These are phyloP conservation scores for Globisporangium takayamanum DNA, from an alignment of 352 stramenopile species.

Conservation along the genomic window DNA sequence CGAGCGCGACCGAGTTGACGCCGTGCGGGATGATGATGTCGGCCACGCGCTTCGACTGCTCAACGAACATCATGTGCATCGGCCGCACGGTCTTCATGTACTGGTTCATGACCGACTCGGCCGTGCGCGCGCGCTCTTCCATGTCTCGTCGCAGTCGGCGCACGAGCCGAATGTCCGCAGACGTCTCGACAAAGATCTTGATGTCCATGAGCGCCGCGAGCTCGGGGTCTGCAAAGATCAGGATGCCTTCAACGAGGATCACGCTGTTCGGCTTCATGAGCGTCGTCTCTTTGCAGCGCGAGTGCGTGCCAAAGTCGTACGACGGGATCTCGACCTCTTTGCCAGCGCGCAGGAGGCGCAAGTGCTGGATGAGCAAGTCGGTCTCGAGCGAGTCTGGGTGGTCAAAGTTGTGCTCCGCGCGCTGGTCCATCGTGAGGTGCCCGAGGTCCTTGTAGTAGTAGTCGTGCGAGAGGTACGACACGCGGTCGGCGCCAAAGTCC, in stretches of 20 bases:
- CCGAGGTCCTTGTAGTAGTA: constrained; percentile 95
- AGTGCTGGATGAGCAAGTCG: constrained; percentile 89
- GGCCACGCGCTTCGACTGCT: constrained; percentile 92
- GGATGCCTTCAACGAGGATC: constrained; percentile 95
- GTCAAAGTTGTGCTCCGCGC: constrained; percentile 94
- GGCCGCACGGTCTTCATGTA: constrained; percentile 97
- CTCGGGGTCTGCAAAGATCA: constrained; percentile 91
- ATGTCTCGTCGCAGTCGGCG: constrained; percentile 92
- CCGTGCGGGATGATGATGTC: constrained; percentile 95
- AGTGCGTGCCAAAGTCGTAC: constrained; percentile 96
- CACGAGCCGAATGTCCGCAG: constrained; percentile 92
- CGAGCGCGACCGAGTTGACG: constrained; percentile 90
- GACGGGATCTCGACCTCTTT: constrained; percentile 87
- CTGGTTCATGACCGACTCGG: constrained; percentile 94
- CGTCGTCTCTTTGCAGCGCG: constrained; percentile 64
- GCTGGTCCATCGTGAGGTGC: constrained; percentile 85
- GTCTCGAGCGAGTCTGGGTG: constrained; percentile 96
- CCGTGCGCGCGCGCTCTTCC: constrained; percentile 89
- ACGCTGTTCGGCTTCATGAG: constrained; percentile 87
- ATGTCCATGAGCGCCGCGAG: constrained; percentile 94
- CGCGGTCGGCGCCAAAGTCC: constrained; percentile 83
- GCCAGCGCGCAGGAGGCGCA: constrained; percentile 82
- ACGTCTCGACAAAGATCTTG: constrained; percentile 96
- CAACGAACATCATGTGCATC: constrained; percentile 98
- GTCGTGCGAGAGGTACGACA: constrained; percentile 94